phyloP scores from a whole-genome alignment of 1,284 basidiomycete genomes.

The Amylostereum areolatum region DNA sequence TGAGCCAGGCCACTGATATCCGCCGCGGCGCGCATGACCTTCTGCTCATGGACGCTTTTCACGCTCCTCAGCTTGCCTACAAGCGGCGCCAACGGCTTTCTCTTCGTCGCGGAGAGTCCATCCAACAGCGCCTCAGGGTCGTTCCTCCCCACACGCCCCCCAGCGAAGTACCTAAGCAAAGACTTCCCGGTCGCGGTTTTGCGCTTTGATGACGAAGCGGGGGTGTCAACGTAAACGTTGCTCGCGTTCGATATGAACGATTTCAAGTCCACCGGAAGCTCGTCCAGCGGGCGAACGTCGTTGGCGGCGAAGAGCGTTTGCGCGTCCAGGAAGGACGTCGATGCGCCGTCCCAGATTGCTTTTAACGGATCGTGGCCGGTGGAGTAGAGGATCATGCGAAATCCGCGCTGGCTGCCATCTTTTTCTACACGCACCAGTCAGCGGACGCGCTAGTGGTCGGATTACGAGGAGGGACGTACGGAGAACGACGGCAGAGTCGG shows the following conservation, averaged over 20 bases:
- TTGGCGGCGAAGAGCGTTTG: conserved; percentile 70
- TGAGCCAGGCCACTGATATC: conserved; percentile 74
- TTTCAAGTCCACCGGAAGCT: conserved; percentile 48
- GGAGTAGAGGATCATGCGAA: conserved; percentile 88
- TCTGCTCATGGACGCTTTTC: conserved; percentile 68
- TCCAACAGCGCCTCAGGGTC: conserved; percentile 64
- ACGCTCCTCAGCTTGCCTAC: conserved; percentile 58
- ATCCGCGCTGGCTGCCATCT: conserved; percentile 64
- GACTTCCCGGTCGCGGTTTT: conserved; percentile 30
- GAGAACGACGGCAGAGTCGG: conserved; percentile 83
- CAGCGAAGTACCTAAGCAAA: conserved; percentile 22
- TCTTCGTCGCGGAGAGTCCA: conserved; percentile 38
- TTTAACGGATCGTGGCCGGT: conserved; percentile 69
- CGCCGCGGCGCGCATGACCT: conserved; percentile 68
- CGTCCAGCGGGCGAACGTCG: conserved; percentile 53
- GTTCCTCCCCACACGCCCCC: conserved; percentile 29
- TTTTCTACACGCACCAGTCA: conserved; percentile 39
- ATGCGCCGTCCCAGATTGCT: conserved; percentile 92
- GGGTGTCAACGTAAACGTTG: conserved; percentile 36
- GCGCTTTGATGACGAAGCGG: conserved; percentile 11
- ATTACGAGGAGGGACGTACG: conserved; percentile 35
- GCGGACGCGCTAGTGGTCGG: conserved; percentile 2
- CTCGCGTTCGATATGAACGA: conserved; percentile 30
- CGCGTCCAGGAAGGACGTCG: conserved; percentile 42
- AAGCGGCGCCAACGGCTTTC: conserved; percentile 50